phyloP scores from a whole-genome alignment of 768 basidiomycete genomes.

The Pisolithus marmoratus region DNA sequence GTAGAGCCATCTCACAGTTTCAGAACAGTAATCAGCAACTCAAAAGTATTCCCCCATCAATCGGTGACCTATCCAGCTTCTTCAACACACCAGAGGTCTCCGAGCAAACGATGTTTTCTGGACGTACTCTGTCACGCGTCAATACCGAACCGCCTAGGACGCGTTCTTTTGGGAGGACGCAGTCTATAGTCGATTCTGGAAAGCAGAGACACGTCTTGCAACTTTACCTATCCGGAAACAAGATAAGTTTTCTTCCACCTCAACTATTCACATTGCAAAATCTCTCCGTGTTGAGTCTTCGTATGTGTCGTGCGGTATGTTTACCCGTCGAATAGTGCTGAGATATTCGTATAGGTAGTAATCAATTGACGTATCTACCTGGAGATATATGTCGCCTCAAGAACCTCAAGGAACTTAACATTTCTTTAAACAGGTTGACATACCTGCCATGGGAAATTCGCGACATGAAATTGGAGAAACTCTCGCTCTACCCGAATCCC shows the following conservation, averaged over 20 bases:
- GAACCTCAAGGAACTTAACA: slow-evolving; percentile 53
- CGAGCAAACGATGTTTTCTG: slow-evolving; percentile 21
- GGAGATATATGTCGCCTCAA: slow-evolving; percentile 54
- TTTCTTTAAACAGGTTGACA: slow-evolving; percentile 51
- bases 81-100: slow-evolving; percentile 37
- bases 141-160: slow-evolving; percentile 29
- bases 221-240: slow-evolving; percentile 52
- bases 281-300: slow-evolving; percentile 56
- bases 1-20: slow-evolving; percentile 7
- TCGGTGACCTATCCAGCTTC: slow-evolving; percentile 41
- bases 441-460: slow-evolving; percentile 64
- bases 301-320: slow-evolving; percentile 36
- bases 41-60: slow-evolving; percentile 43
- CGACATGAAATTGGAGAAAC: slow-evolving; percentile 44
- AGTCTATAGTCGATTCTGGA: slow-evolving; percentile 27
- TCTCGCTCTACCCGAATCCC: slow-evolving; percentile 54
- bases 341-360: slow-evolving; percentile 39
- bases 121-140: slow-evolving; percentile 29
- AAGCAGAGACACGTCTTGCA: slow-evolving; percentile 46
- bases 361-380: slow-evolving; percentile 51
- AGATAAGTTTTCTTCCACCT: slow-evolving; percentile 46
- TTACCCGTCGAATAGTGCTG: not conserved
- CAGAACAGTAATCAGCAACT: slow-evolving; percentile 33
- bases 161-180: slow-evolving; percentile 21
- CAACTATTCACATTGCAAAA: slow-evolving; percentile 53